Evolutionary conservation across 371 early-diverging fungal genomes (phyloP).

Genomic region (Choanephora cucurbitarum): DNA sequence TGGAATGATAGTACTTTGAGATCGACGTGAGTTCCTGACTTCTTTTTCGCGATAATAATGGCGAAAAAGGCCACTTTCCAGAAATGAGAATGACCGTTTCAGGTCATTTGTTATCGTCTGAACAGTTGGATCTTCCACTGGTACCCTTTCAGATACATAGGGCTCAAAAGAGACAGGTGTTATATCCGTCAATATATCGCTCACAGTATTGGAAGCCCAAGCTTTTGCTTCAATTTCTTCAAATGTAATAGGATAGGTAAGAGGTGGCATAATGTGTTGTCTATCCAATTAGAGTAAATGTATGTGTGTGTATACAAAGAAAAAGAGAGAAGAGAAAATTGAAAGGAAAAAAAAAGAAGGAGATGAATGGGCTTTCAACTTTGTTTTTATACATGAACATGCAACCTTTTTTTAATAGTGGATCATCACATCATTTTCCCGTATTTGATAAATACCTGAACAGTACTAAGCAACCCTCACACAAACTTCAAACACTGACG

Average conservation of each 20-base stretch:
- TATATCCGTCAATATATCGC: conserved; percentile 29
- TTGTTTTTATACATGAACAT: conserved; percentile 4
- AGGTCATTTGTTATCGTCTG: conserved; percentile 5
- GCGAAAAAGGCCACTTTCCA: conserved; percentile 30
- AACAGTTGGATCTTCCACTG: too few relatives aligned
- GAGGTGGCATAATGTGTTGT: conserved; percentile 26
- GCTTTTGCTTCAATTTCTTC: conserved; percentile 41
- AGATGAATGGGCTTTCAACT: not conserved
- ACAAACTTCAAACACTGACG: conserved; percentile 5
- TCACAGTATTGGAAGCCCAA: conserved; percentile 39
- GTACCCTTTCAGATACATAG: conserved; percentile 7
- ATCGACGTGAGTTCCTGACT: conserved; percentile 16
- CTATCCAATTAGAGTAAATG: too few relatives aligned
- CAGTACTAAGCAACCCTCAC: not conserved
- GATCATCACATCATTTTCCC: not conserved
- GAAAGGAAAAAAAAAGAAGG: conserved; percentile 12
- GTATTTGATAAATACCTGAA: not conserved
- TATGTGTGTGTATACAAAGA: too few relatives aligned
- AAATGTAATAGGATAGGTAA: conserved; percentile 29
- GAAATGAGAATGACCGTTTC: conserved; percentile 36
- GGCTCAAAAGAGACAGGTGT: conserved; percentile 35
- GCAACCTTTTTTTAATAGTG: not conserved
- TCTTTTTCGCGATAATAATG: not conserved
- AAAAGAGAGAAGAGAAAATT: conserved; percentile 1
- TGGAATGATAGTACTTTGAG: conserved; percentile 14